Evolutionary conservation across 768 basidiomycete genomes (phyloP), one percentile per base, ranked within the genome.

Genomic region (Suillus spraguei): DNA sequence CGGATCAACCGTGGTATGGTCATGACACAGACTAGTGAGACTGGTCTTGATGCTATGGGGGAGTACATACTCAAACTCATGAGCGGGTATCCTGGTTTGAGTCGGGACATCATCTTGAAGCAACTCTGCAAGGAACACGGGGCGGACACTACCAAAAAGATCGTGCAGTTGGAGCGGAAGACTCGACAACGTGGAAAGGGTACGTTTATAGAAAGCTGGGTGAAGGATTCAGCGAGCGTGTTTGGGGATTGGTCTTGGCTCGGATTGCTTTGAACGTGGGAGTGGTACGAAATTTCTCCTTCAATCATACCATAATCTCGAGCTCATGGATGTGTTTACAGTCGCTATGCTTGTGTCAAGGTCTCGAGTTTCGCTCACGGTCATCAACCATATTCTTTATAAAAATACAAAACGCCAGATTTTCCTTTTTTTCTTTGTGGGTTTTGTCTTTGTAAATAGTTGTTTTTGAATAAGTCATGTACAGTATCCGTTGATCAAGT

Each of bases 21-120:
- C 32, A 61, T 69, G 59, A 64, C 54, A 39, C 52, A 33, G 32
- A 33, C 10, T n/a, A 1, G 24, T 33, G 49, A 47, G 46, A 44
- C 22, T 10, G 63, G 66, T 24, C 4, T 64, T 36, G 58, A 59
- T 44, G 50, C 61, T 9, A 16, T 70, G 28, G 63, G 52, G 28
- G 66, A 70, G 54, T 67, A 69, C 59, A n/a, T 70, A 24, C 55
- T 70, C 41, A 66, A 69, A 62, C 5, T 16, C 24, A 69, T 69
- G 69, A 58, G 52, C n/a, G 33, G 63, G 14, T 39, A 59, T 39
- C 68, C 68, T 11, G 66, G 69, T 11, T 60, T 69, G 63, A 70
- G 66, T 59, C 52, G 63, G 32, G 53, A 60, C 22, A 56, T 56
- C 36, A 56, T 56, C 22, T 22, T 56, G 36, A 38, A 55, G 36